Percentiles rank a stretch among this genome's conserved stretches.
phyloP scores from a whole-genome alignment of 140 eudicot genomes.

The Flaveria floridana region DNA sequence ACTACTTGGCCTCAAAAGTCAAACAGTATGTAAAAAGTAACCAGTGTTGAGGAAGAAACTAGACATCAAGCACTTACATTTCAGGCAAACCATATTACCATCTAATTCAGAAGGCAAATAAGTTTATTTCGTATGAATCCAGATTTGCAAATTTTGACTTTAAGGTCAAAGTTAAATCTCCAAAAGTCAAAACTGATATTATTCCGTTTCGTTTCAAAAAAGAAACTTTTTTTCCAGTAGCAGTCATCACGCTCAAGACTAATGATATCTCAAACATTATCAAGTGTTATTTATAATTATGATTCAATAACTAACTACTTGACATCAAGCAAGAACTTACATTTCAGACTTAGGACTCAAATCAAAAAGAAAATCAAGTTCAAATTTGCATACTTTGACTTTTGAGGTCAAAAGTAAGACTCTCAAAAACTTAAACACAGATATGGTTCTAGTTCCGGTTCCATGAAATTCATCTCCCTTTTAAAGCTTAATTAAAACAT shows the following conservation, averaged over 20 bases:
- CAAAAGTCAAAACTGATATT: background rate
- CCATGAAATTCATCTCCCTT: background rate
- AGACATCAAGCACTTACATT: background rate
- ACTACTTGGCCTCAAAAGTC: background rate
- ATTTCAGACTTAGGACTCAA: background rate
- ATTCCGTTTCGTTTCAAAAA: background rate
- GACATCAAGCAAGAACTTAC: background rate
- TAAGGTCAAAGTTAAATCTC: background rate
- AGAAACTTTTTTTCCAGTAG: background rate
- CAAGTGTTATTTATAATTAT: background rate
- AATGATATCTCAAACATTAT: background rate
- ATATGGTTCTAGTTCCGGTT: background rate
- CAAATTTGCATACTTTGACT: background rate
- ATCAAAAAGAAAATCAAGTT: background rate
- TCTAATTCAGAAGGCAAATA: background rate
- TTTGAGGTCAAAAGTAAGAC: conserved; percentile 6
- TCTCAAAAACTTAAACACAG: background rate
- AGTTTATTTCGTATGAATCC: background rate
- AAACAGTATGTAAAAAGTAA: conserved; percentile 4
- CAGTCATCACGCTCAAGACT: background rate
- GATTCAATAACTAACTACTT: too few species aligned
- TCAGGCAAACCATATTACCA: background rate
- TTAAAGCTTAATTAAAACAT: background rate
- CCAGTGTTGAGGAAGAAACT: conserved; percentile 11
- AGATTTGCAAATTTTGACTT: conserved; percentile 11